Conservation (phyloP, 2,329 filamentous ascomycete species). For the Nectriaceae sp. region DNA sequence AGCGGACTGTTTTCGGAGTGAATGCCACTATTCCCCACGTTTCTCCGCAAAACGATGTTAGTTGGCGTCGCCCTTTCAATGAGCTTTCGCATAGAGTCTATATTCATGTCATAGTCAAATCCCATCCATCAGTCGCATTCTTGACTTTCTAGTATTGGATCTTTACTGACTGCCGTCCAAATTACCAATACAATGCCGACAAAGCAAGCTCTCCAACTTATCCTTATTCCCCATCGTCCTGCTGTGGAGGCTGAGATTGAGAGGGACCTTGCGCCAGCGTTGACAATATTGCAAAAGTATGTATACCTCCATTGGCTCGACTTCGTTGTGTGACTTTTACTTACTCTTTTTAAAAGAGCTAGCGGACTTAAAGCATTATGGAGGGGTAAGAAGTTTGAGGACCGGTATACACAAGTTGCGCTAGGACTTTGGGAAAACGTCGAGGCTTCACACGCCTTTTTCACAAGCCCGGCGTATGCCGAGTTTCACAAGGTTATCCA, state of each 20-base stretch:
- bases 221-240: slow-evolving; percentile 9
- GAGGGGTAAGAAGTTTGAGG: slow-evolving; percentile 9
- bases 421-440: slow-evolving; percentile 7
- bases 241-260: slow-evolving; percentile 4
- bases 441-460: slow-evolving; percentile 6
- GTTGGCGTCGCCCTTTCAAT: too few species aligned
- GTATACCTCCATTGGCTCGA: not conserved
- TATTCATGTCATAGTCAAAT: too few species aligned
- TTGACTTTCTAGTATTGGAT: too few species aligned
- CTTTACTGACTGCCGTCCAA: too few species aligned
- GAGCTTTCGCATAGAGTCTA: too few species aligned
- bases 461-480: slow-evolving; percentile 7
- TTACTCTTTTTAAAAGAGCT: not conserved
- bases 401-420: slow-evolving; percentile 7
- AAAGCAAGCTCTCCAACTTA: slow-evolving; percentile 1
- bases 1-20: too few species aligned
- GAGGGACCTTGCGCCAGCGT: slow-evolving; percentile 3
- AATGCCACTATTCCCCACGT: too few species aligned
- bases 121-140: too few species aligned
- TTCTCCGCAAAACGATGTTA: too few species aligned
- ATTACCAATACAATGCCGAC: not conserved
- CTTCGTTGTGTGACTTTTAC: not conserved
- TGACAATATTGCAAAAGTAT: slow-evolving; percentile 7
- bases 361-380: slow-evolving; percentile 4
- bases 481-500: slow-evolving; percentile 8